These are phyloP conservation scores for Pugionium dolabratum DNA, from an alignment of 345 rosid genomes.

Conservation along the genomic window DNA sequence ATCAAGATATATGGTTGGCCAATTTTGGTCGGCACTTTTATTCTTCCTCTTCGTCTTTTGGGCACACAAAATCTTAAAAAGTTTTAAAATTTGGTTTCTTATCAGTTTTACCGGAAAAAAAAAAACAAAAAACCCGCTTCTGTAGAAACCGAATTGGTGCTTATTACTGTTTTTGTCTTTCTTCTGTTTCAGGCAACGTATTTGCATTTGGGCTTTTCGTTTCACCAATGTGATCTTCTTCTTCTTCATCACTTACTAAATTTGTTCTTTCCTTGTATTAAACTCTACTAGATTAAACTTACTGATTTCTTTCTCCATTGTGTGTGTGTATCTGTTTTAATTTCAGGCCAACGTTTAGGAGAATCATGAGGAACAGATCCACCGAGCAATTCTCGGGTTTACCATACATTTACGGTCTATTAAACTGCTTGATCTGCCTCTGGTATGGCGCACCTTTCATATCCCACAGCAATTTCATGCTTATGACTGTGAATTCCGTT, in stretches of 20 bases:
- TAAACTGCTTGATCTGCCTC: slow-evolving; percentile 77
- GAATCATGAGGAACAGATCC: slow-evolving; percentile 74
- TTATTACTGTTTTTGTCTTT: slow-evolving; percentile 15
- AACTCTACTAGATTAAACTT: background rate
- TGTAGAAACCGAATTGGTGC: background rate
- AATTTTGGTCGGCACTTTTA: background rate
- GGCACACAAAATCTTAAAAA: background rate
- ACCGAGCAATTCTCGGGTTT: slow-evolving; percentile 83
- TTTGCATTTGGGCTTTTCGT: slow-evolving; percentile 81
- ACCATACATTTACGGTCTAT: slow-evolving; percentile 78
- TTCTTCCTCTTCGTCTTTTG: background rate
- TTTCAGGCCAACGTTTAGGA: slow-evolving; percentile 78
- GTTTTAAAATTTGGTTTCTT: slow-evolving; percentile 10
- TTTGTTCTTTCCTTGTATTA: background rate
- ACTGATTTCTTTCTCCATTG: slow-evolving; percentile 1
- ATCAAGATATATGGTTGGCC: slow-evolving; percentile 13
- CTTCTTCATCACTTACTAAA: background rate
- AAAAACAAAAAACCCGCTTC: background rate
- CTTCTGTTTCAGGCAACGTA: slow-evolving; percentile 68
- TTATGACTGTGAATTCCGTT: slow-evolving; percentile 69
- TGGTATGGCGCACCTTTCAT: slow-evolving; percentile 84
- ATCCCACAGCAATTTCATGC: slow-evolving; percentile 56
- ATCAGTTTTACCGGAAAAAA: background rate
- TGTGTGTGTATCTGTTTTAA: slow-evolving; percentile 23
- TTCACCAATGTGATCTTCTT: slow-evolving; percentile 73